Base-by-base conservation (phyloP, 106 monocot species). In the Dendrobium officinale region DNA sequence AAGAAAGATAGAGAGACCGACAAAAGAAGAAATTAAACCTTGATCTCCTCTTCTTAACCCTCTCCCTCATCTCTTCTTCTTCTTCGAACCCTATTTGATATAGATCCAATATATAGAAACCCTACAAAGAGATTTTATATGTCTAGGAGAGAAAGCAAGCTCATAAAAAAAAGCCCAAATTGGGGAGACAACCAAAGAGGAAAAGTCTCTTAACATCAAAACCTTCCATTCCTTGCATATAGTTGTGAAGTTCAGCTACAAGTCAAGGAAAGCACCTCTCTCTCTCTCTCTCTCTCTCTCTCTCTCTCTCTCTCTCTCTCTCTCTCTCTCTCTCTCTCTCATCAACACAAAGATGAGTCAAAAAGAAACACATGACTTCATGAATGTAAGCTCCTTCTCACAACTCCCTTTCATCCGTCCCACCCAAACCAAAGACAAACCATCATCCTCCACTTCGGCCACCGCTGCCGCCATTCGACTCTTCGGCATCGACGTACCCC, bases 321-420 rank as follows among this genome's bases (percentile, higher is more conserved):
- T 17, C 64, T 17, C 5, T 64, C 22, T 64, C n/a, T 64, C 67
- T 27, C 26, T 27, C 26, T 10, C 22, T 1, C 26, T 3, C 67
- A 10, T 8, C 8, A 70, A 37, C 31, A 1, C 45, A 24, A 47
- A 49, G 13, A 76, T 45, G 48, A 48, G 26, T 76, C 24, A 76
- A 76, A 76, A 24, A 49, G 90, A 90, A 75, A 79, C 86, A 1
- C 82, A 79, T 45, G 92, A 92, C 82, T 92, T 92, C 92, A 87
- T 88, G 85, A 83, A 80, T 31, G 93, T 97, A 17, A 88, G 89
- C 77, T 80, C 92, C 88, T 97, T 97, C 90, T 92, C 96, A 3
- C 94, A 97, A 86, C 89, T 97, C 49, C 96, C 96, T 0, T 94
- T 97, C 84, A 87, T 88, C 80, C 88, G 90, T 4, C 83, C 93